These are phyloP conservation scores for Penicillium sp. DNA, from an alignment of 2,329 filamentous ascomycete species.

Conservation along the genomic window DNA sequence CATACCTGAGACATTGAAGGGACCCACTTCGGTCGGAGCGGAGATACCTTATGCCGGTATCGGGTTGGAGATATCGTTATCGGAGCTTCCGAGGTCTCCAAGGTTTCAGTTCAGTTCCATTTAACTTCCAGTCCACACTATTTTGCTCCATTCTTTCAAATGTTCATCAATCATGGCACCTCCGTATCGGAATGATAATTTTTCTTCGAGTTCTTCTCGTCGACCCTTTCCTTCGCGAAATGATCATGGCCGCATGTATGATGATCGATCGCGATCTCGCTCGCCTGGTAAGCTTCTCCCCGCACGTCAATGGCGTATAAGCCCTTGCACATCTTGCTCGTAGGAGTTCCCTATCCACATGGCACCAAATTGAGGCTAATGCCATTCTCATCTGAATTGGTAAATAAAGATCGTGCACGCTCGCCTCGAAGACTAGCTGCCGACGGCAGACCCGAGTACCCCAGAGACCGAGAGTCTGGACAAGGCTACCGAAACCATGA, in stretches of 20 bases:
- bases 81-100: not conserved
- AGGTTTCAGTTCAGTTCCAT: too few relatives aligned
- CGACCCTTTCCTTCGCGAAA: constrained; percentile 25
- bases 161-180: constrained; percentile 11
- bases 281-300: constrained; percentile 39
- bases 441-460: constrained; percentile 32
- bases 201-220: constrained; percentile 16
- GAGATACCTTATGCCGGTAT: not conserved
- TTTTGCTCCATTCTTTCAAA: not conserved
- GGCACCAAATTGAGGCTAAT: constrained; percentile 33
- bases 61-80: not conserved
- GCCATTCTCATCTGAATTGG: constrained; percentile 9
- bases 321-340: constrained; percentile 16
- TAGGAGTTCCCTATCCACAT: constrained; percentile 11
- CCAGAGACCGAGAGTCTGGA: constrained; percentile 26
- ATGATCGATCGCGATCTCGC: constrained; percentile 38
- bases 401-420: constrained; percentile 31
- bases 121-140: not conserved
- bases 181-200: constrained; percentile 24
- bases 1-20: too few relatives aligned
- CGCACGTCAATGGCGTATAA: constrained; percentile 33
- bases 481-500: constrained; percentile 28
- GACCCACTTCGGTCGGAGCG: too few relatives aligned
- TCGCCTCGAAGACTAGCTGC: constrained; percentile 30
- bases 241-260: constrained; percentile 40